Conservation (phyloP, 176 grass and related monocot genomes). For the Urochloa ruziziensis region DNA sequence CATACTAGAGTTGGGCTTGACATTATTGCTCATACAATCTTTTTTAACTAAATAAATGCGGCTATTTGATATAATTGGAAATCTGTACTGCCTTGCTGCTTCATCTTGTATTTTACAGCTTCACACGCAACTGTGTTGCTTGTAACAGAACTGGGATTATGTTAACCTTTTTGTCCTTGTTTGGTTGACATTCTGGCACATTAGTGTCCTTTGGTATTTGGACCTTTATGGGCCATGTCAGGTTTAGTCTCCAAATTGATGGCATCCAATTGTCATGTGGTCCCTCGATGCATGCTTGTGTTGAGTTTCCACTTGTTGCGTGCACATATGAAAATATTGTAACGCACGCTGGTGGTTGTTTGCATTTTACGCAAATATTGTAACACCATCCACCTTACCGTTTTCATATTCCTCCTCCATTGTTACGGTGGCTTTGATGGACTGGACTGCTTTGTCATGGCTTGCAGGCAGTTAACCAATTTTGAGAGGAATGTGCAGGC, state of each 20-base stretch:
- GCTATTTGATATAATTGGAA: constrained; percentile 18
- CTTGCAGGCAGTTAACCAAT: neutral
- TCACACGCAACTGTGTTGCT: neutral
- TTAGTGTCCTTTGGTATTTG: constrained; percentile 13
- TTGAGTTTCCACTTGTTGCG: neutral
- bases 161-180: neutral
- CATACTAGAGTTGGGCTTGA: neutral
- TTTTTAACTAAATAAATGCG: neutral
- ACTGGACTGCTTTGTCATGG: neutral
- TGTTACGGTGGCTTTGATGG: neutral
- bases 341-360: neutral
- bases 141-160: neutral
- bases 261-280: neutral
- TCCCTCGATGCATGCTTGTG: constrained; percentile 1
- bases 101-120: neutral
- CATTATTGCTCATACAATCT: constrained; percentile 10
- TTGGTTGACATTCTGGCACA: neutral
- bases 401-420: neutral
- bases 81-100: constrained; percentile 2
- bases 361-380: no score
- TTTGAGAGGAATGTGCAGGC: neutral
- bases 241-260: neutral
- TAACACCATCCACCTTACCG: neutral
- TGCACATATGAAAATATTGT: neutral
- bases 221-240: neutral